These are phyloP conservation scores for Astragalus membranaceus DNA, from an alignment of 306 rosid species.

Conservation along the genomic window DNA sequence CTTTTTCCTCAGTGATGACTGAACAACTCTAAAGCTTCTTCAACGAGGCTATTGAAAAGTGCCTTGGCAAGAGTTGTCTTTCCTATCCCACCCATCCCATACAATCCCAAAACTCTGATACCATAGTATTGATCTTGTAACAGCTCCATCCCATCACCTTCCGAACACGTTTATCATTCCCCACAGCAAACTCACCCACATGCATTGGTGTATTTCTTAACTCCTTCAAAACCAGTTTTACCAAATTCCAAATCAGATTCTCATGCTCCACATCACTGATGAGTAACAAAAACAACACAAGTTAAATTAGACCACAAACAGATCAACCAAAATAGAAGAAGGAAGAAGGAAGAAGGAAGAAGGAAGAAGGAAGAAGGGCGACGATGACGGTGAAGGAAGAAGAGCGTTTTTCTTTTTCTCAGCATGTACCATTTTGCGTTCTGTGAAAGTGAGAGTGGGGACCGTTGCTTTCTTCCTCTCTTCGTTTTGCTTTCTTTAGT, in stretches of 20 bases:
- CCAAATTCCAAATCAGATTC: slow-evolving; percentile 18
- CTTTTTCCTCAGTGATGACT: slow-evolving; percentile 37
- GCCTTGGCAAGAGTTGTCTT: slow-evolving; percentile 66
- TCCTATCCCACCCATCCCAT: slow-evolving; percentile 67
- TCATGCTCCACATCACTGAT: slow-evolving; percentile 22
- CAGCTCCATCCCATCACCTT: background rate
- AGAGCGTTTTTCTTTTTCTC: too few relatives aligned
- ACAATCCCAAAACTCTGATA: slow-evolving; percentile 38
- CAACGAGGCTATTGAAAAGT: slow-evolving; percentile 38
- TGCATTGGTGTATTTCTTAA: slow-evolving; percentile 36
- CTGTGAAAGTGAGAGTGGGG: too few relatives aligned
- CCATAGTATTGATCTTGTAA: slow-evolving; percentile 35
- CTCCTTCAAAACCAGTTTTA: slow-evolving; percentile 32
- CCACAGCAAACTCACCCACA: slow-evolving; percentile 42
- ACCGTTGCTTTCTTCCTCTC: too few relatives aligned
- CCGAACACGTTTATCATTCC: slow-evolving; percentile 35
- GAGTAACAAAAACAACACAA: background rate
- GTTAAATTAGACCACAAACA: too few relatives aligned
- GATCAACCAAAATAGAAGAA: background rate
- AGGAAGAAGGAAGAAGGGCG: too few relatives aligned
- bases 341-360: too few relatives aligned
- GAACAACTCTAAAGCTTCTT: slow-evolving; percentile 42
- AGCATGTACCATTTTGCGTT: too few relatives aligned
- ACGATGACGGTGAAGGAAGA: too few relatives aligned
- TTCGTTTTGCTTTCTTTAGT: too few relatives aligned